Conservation (phyloP, 495 filamentous ascomycete genomes). For the Neurospora sp. region DNA sequence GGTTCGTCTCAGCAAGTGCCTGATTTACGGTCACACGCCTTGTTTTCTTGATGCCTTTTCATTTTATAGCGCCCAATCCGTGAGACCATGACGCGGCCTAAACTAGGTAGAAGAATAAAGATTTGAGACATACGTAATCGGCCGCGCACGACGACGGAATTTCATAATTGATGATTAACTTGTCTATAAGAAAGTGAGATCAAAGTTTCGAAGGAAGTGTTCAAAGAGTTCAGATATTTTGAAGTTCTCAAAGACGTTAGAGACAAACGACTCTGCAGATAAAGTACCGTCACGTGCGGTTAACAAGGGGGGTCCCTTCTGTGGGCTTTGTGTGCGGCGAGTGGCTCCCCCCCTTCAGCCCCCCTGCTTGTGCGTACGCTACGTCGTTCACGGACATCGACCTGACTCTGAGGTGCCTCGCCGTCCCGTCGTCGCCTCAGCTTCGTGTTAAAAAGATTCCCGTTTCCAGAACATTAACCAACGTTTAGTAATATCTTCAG, state of each 20-base stretch:
- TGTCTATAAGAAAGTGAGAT: neutral
- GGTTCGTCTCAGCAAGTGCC: neutral
- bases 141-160: neutral
- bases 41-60: neutral
- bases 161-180: neutral
- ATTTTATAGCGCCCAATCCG: neutral
- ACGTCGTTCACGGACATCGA: neutral
- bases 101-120: neutral
- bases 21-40: neutral
- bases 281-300: neutral
- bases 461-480: neutral
- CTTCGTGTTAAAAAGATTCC: neutral
- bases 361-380: neutral
- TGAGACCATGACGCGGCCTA: neutral
- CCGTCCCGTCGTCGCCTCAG: neutral
- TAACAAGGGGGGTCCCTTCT: neutral
- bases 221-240: neutral
- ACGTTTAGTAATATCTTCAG: neutral
- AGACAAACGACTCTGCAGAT: neutral
- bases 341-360: neutral
- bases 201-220: neutral
- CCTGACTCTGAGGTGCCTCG: neutral
- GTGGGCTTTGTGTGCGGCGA: too few relatives aligned
- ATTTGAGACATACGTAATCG: neutral
- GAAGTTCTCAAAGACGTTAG: neutral